Conservation (phyloP, 192 early-diverging fungal genomes). For the Spizellomyces sp. region DNA sequence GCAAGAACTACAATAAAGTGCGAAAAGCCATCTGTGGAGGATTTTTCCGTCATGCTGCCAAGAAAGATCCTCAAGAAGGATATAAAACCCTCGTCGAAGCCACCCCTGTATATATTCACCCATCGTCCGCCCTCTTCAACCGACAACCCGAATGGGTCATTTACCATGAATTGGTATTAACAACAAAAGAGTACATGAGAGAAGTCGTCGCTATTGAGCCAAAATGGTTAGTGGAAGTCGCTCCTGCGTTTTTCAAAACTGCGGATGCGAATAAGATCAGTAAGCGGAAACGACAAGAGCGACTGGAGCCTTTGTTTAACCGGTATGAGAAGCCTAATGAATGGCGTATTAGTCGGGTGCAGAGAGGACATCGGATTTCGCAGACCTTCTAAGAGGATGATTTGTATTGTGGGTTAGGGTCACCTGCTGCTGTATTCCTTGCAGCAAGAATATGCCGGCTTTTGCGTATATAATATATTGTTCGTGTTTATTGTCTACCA, state of each 20-base stretch:
- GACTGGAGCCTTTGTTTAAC: constrained; percentile 84
- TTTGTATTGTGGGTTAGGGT: no score
- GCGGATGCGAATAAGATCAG: constrained; percentile 94
- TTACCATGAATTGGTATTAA: constrained; percentile 89
- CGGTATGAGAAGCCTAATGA: constrained; percentile 94
- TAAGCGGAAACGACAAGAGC: constrained; percentile 91
- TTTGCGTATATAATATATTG: no score
- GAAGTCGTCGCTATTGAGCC: constrained; percentile 88
- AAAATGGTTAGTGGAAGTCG: constrained; percentile 93
- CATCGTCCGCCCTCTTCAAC: constrained; percentile 94
- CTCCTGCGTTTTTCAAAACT: constrained; percentile 96
- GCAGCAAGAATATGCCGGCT: no score
- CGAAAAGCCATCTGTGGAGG: constrained; percentile 88
- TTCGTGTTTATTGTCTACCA: no score
- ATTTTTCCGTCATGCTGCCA: constrained; percentile 94
- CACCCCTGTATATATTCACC: constrained; percentile 97
- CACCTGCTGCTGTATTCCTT: no score
- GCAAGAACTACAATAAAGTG: constrained; percentile 91
- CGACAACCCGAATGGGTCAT: constrained; percentile 95
- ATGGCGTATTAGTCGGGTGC: constrained; percentile 77
- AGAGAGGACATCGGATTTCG: constrained; percentile 33
- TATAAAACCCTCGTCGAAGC: constrained; percentile 99
- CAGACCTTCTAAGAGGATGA: constrained; percentile 29
- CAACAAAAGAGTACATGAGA: constrained; percentile 91
- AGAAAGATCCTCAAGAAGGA: constrained; percentile 98